Base-by-base conservation (phyloP, 164 flowering plant species). In the Magnolia officinalis region DNA sequence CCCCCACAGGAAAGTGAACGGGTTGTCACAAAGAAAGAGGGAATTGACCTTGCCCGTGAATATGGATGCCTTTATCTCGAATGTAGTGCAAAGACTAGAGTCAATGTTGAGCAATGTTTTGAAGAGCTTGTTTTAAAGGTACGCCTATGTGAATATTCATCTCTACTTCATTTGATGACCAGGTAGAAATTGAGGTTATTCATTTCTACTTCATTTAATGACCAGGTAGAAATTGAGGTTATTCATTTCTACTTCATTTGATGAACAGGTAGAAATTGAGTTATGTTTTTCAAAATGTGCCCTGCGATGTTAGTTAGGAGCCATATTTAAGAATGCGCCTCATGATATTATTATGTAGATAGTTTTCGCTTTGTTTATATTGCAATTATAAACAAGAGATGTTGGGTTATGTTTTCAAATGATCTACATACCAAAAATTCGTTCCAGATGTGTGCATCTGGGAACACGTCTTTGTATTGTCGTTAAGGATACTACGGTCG, bases 61-160 rank as follows among this genome's bases (percentile, higher is more conserved):
- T 87, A 86, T 76, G 97, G 97, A 67, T 92, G 95, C 81, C 89
- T 92, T 37, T 92, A 86, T 71, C 75, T 90, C 2, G 97, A 92
- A 80, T 91, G 97, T 73, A 92, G 97, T 83, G 97, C 97, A 66
- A 92, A 91, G 82, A 91, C 95, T 78, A 85, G 90, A 72, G 90
- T 86, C 5, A 92, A 92, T 80, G 95, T 91, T 1, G 86, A 91
- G 85, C 90, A 90, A 72, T 91, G 93, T 78, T 92, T 91, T 79
- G 97, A 92, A 77, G 94, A 92, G 83, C 93, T 92, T 82, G 93
- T 90, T 16, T 72, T 89, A 14, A 92, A 92, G 97, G 94, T 90
- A 13, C 19, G 67, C 29, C 10, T 9, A 8, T 13, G 18, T 31
- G 10, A 11, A 26, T 10, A 8, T 29, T 24, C 70, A 23, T 21